Evolutionary conservation across 129 eudicot genomes (phyloP), one percentile per base, ranked within the genome.

Genomic region (Flaveria robusta): DNA sequence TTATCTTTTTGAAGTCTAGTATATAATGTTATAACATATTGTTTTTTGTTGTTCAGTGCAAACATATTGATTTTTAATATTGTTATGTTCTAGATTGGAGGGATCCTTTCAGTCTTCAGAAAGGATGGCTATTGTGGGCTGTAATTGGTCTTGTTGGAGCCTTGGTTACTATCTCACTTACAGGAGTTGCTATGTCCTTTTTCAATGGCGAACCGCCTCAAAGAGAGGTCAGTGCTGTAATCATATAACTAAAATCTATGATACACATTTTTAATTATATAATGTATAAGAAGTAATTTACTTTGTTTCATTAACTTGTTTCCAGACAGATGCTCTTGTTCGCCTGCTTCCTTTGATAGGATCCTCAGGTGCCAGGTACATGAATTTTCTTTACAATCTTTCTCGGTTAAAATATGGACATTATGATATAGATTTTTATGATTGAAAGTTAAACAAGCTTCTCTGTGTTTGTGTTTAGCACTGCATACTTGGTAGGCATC

Each of bases 61-160:
- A 18, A 1, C 19, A 34, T 49, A 43, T 49, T 79, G 51, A 29
- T 66, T 49, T 76, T 29, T 55, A 2, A 4, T 60, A 49, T 47
- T 10, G 1, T 66, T 37, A 23, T 66, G 16, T 81, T 79, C 60
- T 82, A 95, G 99, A 95, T 79, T 84, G 80, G 90, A 91, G 79
- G 84, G 88, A 89, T 34, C 99, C 97, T 18, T 95, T 95, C 76
- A 78, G 84, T 86, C 90, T 91, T 62, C 85, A 87, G 68, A 95
- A 71, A 81, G 99, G 99, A 56, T 95, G 97, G 99, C 87, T 95
- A 27, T 82, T 95, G 78, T 95, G 97, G 97, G 99, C 97, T 22
- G 97, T 87, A 68, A 82, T 89, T 69, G 99, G 97, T 72, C 85
- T 95, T 70, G 71, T 83, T 74, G 96, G 97, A 83, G 99, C 95